Evolutionary conservation across 495 filamentous ascomycete genomes (phyloP), one percentile per base, ranked within the genome.

Genomic region (Chaetomium fimeti): DNA sequence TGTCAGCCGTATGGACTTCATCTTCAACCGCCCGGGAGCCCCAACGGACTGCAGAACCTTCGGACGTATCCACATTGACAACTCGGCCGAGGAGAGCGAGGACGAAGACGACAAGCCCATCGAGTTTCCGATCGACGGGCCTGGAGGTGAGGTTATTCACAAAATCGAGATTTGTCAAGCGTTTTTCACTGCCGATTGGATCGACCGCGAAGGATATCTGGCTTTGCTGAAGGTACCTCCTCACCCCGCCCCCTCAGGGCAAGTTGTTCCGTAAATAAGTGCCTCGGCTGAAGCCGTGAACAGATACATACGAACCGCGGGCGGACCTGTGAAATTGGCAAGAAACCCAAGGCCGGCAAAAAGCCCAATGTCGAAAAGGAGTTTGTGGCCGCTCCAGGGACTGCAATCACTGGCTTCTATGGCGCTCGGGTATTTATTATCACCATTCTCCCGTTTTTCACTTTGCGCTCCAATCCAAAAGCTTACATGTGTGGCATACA

Each of bases 261-360:
- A 5, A n/a, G 6, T 22, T 7, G 7, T 9, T 22, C 1, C 3
- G 16, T 18, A 9, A 42, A 16, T 2, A 42, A 47, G 43, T 22
- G n/a, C 43, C n/a, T 7, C 5, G 43, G 3, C 43, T 47, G 8
- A 36, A 5, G 32, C 1, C 12, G 3, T 1, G 8, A 36, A 36
- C 32, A 52, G 48, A 25, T 54, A 16, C 28, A 54, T 20, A 56
- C 53, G 29, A 56, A 56, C 53, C 53, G 53, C 29, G 53, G 53
- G 12, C 5, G 29, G 32, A 40, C 27, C 8, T 40, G 29, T 6
- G n/a, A 56, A 8, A 29, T 56, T 20, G 53, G 53, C 29, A 0
- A 0, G 5, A 22, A 36, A 20, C 16, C 53, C 29, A 22, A 36
- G 3, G 5, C 32, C 32, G 1, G 8, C 32, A 1, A 1, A 1